Evolutionary conservation across 2,329 filamentous ascomycete genomes (phyloP).

Genomic region (Rugonectria rugulosa): DNA sequence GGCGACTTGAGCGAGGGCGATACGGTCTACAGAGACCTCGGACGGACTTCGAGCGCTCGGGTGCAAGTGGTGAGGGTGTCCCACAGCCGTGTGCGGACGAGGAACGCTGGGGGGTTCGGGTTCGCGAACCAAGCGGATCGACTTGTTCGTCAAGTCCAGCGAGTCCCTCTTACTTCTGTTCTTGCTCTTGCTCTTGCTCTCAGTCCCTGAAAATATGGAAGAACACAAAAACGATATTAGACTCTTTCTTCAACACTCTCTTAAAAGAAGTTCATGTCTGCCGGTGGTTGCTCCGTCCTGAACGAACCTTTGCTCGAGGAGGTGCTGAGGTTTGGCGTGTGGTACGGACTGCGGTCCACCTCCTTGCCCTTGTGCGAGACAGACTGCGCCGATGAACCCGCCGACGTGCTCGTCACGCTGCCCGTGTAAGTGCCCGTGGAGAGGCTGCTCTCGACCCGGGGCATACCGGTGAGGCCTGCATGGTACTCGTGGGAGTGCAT

Average conservation of each 20-base stretch:
- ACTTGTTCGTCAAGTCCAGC: slow-evolving; percentile 39
- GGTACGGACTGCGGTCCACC: slow-evolving; percentile 43
- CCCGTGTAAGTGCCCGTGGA: slow-evolving; percentile 57
- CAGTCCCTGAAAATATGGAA: slow-evolving; percentile 4
- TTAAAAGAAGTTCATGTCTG: slow-evolving; percentile 23
- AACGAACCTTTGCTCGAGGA: slow-evolving; percentile 48
- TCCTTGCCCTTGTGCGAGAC: slow-evolving; percentile 54
- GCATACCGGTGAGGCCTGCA: slow-evolving; percentile 47
- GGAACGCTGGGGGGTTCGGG: slow-evolving; percentile 1
- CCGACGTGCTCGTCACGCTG: slow-evolving; percentile 29
- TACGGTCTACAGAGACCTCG: slow-evolving; percentile 39
- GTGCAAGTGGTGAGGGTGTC: slow-evolving; percentile 18
- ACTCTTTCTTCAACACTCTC: neutral
- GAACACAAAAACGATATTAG: slow-evolving; percentile 1
- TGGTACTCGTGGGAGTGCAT: slow-evolving; percentile 45
- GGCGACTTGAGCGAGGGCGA: slow-evolving; percentile 23
- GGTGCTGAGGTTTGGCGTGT: slow-evolving; percentile 45
- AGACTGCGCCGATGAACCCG: slow-evolving; percentile 30
- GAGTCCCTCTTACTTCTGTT: slow-evolving; percentile 48
- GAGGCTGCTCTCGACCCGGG: slow-evolving; percentile 57
- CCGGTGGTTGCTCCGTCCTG: slow-evolving; percentile 21
- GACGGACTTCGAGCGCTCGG: slow-evolving; percentile 30
- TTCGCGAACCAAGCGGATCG: neutral
- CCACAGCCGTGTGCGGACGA: neutral
- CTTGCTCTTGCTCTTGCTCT: slow-evolving; percentile 45